phyloP scores from a whole-genome alignment of 2,329 filamentous ascomycete genomes.

The Seiridium unicorne region DNA sequence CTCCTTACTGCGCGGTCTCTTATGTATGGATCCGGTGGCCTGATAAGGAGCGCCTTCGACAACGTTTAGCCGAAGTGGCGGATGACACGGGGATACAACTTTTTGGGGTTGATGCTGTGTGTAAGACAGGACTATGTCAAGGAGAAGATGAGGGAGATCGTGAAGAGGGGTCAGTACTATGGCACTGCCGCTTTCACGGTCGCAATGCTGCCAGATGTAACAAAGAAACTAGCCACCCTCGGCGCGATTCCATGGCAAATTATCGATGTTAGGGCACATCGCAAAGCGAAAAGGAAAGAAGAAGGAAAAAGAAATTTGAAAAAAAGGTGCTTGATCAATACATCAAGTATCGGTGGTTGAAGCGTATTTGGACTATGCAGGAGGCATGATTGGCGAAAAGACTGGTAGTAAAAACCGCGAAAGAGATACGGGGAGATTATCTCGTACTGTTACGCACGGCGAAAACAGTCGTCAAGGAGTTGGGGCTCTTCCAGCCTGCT shows the following conservation, averaged over 20 bases:
- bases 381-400: neutral
- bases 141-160: neutral
- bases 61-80: neutral
- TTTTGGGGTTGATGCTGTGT: neutral
- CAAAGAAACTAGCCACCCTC: neutral
- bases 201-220: neutral
- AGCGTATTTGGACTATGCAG: conserved; percentile 1
- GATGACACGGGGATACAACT: neutral
- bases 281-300: too few relatives aligned
- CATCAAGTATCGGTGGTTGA: neutral
- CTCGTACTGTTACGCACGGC: neutral
- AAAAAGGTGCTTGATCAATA: neutral
- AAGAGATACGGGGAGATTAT: neutral
- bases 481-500: neutral
- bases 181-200: neutral
- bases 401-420: neutral
- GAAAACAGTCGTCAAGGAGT: neutral
- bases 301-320: neutral
- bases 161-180: neutral
- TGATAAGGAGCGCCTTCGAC: neutral
- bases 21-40: neutral
- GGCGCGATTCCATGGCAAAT: neutral
- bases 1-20: neutral
- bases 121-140: neutral
- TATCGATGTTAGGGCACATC: neutral